Conservation (phyloP, 495 filamentous ascomycete species). For the Cercophora scortea region DNA sequence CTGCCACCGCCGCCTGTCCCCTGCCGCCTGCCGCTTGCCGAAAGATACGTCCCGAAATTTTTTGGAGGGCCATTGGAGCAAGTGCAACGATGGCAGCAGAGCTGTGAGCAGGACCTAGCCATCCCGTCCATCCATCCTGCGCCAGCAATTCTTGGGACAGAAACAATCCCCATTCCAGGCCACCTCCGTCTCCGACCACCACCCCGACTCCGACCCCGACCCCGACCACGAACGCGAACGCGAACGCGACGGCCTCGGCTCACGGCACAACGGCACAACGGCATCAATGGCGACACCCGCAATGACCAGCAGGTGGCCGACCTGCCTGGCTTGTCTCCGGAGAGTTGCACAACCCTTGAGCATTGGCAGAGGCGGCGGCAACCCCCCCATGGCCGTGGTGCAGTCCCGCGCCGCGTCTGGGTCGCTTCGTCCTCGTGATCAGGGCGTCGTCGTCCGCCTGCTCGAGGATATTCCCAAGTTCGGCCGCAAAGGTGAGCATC, state of each 20-base stretch:
- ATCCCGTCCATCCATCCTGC: no score
- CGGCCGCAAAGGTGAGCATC: slow-evolving; percentile 47
- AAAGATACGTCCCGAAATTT: no score
- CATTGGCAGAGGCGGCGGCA: background rate
- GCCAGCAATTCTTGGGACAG: no score
- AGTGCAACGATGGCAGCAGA: no score
- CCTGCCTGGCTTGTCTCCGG: slow-evolving; percentile 24
- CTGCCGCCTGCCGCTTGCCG: no score
- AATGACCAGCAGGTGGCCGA: slow-evolving; percentile 12
- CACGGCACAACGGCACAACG: background rate
- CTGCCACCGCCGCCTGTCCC: no score
- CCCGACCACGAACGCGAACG: no score
- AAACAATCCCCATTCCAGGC: no score
- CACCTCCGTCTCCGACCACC: no score
- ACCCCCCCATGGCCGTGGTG: background rate
- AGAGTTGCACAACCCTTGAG: slow-evolving; percentile 16
- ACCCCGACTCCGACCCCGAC: no score
- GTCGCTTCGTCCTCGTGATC: slow-evolving; percentile 16
- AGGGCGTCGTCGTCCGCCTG: slow-evolving; percentile 51
- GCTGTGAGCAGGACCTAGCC: no score
- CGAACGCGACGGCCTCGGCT: background rate
- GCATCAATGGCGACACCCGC: slow-evolving; percentile 9
- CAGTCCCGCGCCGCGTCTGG: slow-evolving; percentile 24
- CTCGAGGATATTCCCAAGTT: slow-evolving; percentile 51
- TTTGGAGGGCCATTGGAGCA: no score